Conservation (phyloP, 139 green algal species). For the Picochlorum costavermella region DNA sequence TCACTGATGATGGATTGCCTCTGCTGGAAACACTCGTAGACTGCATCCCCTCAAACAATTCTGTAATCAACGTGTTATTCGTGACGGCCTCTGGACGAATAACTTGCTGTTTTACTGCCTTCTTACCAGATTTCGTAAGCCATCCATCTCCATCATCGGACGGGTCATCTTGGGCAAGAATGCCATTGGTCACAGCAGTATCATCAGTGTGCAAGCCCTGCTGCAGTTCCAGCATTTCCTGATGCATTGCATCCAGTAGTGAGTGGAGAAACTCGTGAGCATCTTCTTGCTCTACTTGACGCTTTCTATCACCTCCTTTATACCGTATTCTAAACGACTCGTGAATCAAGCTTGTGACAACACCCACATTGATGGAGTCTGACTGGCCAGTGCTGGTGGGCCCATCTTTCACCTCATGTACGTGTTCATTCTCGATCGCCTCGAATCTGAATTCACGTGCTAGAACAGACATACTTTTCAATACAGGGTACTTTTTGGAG, state of each 20-base stretch:
- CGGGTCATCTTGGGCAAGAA: not conserved
- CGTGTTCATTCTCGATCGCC: not conserved
- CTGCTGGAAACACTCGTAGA: constrained; percentile 17
- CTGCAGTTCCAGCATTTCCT: constrained; percentile 49
- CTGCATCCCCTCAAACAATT: constrained; percentile 8
- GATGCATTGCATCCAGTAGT: constrained; percentile 57
- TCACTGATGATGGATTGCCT: constrained; percentile 35
- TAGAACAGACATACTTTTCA: constrained; percentile 45
- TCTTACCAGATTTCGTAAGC: constrained; percentile 25
- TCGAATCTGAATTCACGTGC: constrained; percentile 34
- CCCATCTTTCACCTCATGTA: not conserved
- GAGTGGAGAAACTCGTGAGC: constrained; percentile 75
- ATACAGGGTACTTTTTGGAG: constrained; percentile 26
- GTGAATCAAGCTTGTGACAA: not conserved
- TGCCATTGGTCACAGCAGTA: not conserved
- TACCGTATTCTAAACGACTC: not conserved
- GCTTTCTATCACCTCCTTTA: not conserved
- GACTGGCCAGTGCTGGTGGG: not conserved
- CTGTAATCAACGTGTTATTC: constrained; percentile 15
- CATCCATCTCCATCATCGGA: constrained; percentile 16
- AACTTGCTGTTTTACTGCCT: constrained; percentile 16
- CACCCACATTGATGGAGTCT: not conserved
- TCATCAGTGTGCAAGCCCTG: not conserved
- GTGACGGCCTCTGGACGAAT: not conserved
- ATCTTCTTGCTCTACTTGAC: constrained; percentile 63